Percentiles rank a stretch among this genome's conserved stretches.
Conservation (phyloP, 768 basidiomycete genomes). For the Tubosaeta sp. region DNA sequence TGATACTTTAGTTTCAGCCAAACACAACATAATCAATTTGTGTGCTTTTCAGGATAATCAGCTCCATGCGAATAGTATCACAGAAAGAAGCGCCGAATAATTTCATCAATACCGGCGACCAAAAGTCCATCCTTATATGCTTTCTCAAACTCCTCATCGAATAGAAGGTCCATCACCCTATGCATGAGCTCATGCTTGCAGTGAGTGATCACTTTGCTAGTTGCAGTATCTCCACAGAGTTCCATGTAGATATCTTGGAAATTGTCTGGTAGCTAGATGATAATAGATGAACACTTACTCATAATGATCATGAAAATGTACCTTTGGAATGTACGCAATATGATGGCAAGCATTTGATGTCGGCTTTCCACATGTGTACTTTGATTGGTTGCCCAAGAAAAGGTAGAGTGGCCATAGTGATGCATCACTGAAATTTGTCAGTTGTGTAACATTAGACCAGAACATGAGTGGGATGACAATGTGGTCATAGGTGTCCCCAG, state of each 20-base stretch:
- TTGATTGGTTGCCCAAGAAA: background rate
- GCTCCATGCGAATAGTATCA: background rate
- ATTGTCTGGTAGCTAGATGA: background rate
- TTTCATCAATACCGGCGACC: background rate
- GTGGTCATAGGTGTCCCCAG: background rate
- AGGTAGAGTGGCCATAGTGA: too few relatives aligned
- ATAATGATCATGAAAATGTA: too few relatives aligned
- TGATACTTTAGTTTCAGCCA: background rate
- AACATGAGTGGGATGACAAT: background rate
- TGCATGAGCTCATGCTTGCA: background rate
- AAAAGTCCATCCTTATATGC: background rate
- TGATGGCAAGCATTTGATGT: background rate
- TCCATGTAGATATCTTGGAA: background rate
- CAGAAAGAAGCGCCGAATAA: background rate
- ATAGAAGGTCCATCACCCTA: background rate
- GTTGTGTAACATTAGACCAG: background rate
- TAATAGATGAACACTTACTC: too few relatives aligned
- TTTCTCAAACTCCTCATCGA: background rate
- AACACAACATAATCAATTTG: background rate
- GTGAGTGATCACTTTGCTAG: background rate
- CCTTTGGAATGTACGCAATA: background rate
- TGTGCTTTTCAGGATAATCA: background rate
- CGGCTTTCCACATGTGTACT: background rate
- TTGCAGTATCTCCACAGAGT: background rate
- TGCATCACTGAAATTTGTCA: background rate